Conservation (phyloP, 441 rosid genomes). For the Sinapis alba region DNA sequence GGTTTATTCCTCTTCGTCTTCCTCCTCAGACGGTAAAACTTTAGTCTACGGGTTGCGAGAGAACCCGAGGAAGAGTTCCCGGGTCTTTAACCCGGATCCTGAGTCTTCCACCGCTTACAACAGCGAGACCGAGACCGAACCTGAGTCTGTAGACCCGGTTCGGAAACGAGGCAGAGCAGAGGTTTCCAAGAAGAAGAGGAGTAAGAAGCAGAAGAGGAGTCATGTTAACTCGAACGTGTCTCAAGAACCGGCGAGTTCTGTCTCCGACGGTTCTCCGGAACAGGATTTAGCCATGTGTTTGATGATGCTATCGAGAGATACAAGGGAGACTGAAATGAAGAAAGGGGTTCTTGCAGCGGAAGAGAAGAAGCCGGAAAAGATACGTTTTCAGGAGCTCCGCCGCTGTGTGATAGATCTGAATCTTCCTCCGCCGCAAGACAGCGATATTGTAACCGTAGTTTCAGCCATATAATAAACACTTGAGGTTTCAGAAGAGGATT, state of each 20-base stretch:
- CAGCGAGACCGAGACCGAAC: constrained; percentile 82
- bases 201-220: constrained; percentile 39
- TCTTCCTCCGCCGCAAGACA: constrained; percentile 67
- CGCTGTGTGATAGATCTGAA: constrained; percentile 68
- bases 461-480: constrained; percentile 53
- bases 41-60: constrained; percentile 64
- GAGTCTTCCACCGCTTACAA: constrained; percentile 66
- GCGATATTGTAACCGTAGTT: constrained; percentile 58
- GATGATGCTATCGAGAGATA: constrained; percentile 90
- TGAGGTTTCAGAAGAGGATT: constrained; percentile 24
- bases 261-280: constrained; percentile 68
- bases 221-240: constrained; percentile 43
- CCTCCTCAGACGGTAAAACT: constrained; percentile 51
- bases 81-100: constrained; percentile 65
- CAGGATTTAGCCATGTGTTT: constrained; percentile 85
- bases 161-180: constrained; percentile 34
- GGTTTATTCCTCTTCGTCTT: constrained; percentile 55
- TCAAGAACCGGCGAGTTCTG: constrained; percentile 72
- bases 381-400: constrained; percentile 32
- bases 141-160: constrained; percentile 45
- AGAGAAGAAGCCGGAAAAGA: constrained; percentile 28
- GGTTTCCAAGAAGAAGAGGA: constrained; percentile 32
- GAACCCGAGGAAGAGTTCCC: constrained; percentile 75
- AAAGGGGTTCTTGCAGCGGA: constrained; percentile 9
- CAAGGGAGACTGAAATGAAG: constrained; percentile 40